These are phyloP conservation scores for Colletotrichum orbiculare DNA, from an alignment of 2,329 filamentous ascomycete species.

Conservation along the genomic window DNA sequence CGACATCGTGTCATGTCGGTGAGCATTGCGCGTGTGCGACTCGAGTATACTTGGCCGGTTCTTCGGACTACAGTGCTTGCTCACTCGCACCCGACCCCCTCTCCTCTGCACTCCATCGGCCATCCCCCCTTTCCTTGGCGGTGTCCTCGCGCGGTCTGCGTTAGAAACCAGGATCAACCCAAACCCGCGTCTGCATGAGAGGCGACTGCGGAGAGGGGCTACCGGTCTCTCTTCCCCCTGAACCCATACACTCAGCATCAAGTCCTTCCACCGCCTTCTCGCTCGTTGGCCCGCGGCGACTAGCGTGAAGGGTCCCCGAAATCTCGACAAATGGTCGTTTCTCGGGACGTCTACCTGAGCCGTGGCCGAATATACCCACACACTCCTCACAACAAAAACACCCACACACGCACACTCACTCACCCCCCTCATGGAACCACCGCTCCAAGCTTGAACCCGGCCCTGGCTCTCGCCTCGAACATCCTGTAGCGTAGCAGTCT, in stretches of 20 bases:
- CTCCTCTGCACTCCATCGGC: slow-evolving; percentile 2
- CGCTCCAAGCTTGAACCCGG: slow-evolving; percentile 21
- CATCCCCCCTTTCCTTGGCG: slow-evolving; percentile 14
- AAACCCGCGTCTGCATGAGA: slow-evolving; percentile 24
- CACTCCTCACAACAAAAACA: no score
- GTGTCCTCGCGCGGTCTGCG: slow-evolving; percentile 12
- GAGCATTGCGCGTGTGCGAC: slow-evolving; percentile 16
- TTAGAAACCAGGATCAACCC: slow-evolving; percentile 28
- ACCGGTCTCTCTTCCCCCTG: slow-evolving; percentile 14
- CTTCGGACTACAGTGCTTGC: slow-evolving; percentile 30
- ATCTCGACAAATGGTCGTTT: slow-evolving; percentile 11
- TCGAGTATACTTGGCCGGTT: slow-evolving; percentile 24
- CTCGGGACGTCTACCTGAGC: no score
- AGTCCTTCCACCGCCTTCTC: slow-evolving; percentile 3
- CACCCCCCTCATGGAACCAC: no score
- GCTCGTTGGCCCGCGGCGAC: slow-evolving; percentile 18
- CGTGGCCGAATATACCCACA: neutral
- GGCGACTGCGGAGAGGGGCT: slow-evolving; percentile 33
- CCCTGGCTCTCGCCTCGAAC: slow-evolving; percentile 7
- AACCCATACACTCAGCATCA: neutral
- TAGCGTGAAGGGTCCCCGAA: slow-evolving; percentile 26
- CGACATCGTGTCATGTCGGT: slow-evolving; percentile 5
- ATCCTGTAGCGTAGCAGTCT: neutral
- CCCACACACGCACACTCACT: no score
- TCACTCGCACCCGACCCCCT: neutral